Evolutionary conservation across 2,329 filamentous ascomycete genomes (phyloP).

Genomic region (Ceratocystis alfenasii): DNA sequence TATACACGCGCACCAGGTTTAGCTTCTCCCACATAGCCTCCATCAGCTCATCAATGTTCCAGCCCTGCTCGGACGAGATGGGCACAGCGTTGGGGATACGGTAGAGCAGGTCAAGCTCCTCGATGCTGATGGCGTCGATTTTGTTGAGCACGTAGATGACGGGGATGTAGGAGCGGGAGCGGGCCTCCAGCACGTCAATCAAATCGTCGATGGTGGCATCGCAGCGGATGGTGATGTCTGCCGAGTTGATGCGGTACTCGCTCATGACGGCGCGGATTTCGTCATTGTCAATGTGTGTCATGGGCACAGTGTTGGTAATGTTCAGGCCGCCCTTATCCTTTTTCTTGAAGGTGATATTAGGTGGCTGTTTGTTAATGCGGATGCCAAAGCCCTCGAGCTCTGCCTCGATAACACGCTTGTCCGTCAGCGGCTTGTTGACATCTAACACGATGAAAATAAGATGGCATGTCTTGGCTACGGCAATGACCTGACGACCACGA

Average conservation of each 20-base stretch:
- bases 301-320: constrained; percentile 85
- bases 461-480: constrained; percentile 96
- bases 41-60: constrained; percentile 94
- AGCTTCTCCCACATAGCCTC: constrained; percentile 99
- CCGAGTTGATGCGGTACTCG: constrained; percentile 93
- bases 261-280: constrained; percentile 97
- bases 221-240: constrained; percentile 93
- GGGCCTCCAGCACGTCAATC: constrained; percentile 91
- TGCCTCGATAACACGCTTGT: constrained; percentile 89
- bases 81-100: constrained; percentile 93
- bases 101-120: constrained; percentile 91
- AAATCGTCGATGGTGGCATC: constrained; percentile 95
- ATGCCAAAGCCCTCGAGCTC: constrained; percentile 97
- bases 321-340: constrained; percentile 97
- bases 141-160: constrained; percentile 99
- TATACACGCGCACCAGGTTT: constrained; percentile 83
- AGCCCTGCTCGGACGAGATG: constrained; percentile 93
- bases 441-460: constrained; percentile 97
- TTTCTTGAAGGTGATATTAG: constrained; percentile 98
- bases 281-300: constrained; percentile 85
- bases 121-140: constrained; percentile 95
- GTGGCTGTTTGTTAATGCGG: constrained; percentile 90
- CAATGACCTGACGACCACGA: constrained; percentile 95
- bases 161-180: constrained; percentile 92
- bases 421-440: constrained; percentile 94